These are phyloP conservation scores for Zygnema circumcarinatum DNA, from an alignment of 139 green algal genomes.

Conservation along the genomic window DNA sequence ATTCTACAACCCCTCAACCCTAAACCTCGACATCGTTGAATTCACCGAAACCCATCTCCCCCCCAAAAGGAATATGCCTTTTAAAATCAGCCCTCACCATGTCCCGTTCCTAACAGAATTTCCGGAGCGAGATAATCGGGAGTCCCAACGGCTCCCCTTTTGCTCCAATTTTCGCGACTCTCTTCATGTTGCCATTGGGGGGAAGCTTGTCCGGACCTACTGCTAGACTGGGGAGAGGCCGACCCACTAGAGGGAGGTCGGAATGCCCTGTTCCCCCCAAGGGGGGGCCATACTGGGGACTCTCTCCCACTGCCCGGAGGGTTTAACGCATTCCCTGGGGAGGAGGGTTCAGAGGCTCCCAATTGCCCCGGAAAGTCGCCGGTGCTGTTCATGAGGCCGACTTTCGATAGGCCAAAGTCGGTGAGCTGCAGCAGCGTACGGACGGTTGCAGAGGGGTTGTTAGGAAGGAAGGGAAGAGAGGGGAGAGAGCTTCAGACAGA, in stretches of 20 bases:
- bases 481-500: background rate
- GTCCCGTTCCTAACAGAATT: slow-evolving; percentile 66
- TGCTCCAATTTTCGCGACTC: background rate
- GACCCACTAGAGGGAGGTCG: background rate
- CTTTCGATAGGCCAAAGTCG: slow-evolving; percentile 75
- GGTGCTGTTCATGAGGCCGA: slow-evolving; percentile 73
- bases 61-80: background rate
- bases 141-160: slow-evolving; percentile 72
- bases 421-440: slow-evolving; percentile 77
- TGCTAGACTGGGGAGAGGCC: background rate
- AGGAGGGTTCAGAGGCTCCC: background rate
- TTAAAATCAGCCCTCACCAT: slow-evolving; percentile 36
- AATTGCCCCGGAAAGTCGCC: background rate
- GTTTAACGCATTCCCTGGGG: background rate
- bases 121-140: slow-evolving; percentile 96
- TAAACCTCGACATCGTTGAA: background rate
- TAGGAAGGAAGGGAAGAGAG: slow-evolving; percentile 29
- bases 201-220: background rate
- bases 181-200: background rate
- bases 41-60: background rate
- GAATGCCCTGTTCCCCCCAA: too few relatives aligned
- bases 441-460: too few relatives aligned
- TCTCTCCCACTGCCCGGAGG: background rate
- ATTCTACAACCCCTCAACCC: background rate
- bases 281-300: background rate